A percentile compares a stretch with the other conserved stretches of the same genome.
Conservation (phyloP, 1,139 yeast genomes). For the Pichia sp. region DNA sequence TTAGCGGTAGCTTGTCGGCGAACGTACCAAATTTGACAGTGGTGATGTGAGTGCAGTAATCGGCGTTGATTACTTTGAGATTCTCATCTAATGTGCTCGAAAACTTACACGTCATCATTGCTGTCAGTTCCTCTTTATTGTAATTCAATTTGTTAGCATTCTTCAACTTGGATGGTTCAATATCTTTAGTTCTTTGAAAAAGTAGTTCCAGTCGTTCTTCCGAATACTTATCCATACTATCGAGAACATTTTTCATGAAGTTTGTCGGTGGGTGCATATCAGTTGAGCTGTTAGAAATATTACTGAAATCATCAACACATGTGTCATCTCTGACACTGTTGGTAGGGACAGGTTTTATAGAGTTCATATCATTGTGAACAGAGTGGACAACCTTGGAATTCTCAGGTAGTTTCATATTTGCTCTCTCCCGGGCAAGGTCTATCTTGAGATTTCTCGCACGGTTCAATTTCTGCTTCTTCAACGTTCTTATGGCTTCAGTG, state of each 20-base stretch:
- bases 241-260: conserved; percentile 5
- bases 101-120: conserved; percentile 39
- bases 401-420: background rate
- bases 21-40: conserved; percentile 26
- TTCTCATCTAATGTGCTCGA: conserved; percentile 14
- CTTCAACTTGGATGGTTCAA: conserved; percentile 31
- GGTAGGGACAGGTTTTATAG: background rate
- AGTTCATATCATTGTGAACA: background rate
- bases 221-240: conserved; percentile 7
- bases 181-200: conserved; percentile 15
- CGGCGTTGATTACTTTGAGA: conserved; percentile 17
- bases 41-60: conserved; percentile 21
- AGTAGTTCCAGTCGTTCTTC: conserved; percentile 16
- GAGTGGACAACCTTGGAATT: background rate
- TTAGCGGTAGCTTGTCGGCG: conserved; percentile 23
- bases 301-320: background rate
- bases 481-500: background rate
- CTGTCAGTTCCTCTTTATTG: conserved; percentile 42
- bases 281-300: conserved; percentile 6
- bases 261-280: background rate
- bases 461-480: background rate
- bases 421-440: conserved; percentile 4
- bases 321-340: background rate
- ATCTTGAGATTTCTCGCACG: conserved; percentile 2
- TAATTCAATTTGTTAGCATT: conserved; percentile 44